Evolutionary conservation across 331 rosid species (phyloP), one percentile per base, ranked within the genome.

Genomic region (Rhamnella rubrinervis): DNA sequence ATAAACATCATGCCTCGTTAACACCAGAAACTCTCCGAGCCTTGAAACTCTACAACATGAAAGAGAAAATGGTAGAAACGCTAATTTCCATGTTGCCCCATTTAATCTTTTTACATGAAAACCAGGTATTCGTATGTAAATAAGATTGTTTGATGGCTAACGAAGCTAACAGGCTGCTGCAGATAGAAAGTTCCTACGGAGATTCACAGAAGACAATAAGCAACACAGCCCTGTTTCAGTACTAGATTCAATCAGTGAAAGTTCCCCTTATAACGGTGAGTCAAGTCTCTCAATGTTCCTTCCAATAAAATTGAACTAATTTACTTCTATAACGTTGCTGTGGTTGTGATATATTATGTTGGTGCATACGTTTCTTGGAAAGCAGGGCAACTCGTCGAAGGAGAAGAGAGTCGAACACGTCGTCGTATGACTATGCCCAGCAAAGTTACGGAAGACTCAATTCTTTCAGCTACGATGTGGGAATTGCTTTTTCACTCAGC

Each of bases 81-180:
- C 74, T 59, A 70, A 41, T 76, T 79, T 59, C 37, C 55, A 52
- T 20, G 55, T 23, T 20, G 37, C 20, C 49, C 49, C 55, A 25
- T 65, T 37, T 16, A 15, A 8, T 66, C n/a, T 38, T 39, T n/a
- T 39, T 23, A 23, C 2, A 5, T 19, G 35, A 56, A 37, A 9
- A 40, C 21, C 47, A 38, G 37, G 51, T 17, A 55, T 65, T 61
- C 78, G 44, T 77, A 62, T 73, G 25, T 39, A 49, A 4, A 58
- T 9, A 1, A 44, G 3, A 44, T 44, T 44, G 69, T 78, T 75
- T 55, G 66, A 68, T 76, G 76, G 31, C 66, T 75, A 73, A 85
- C 86, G 79, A 84, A 82, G 87, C 85, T 80, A 75, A 75, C 93
- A 88, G 84, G 85, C 49, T 77, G 71, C 67, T 67, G 63, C 72